Percentiles rank a stretch among this genome's conserved stretches.
Evolutionary conservation across 2,329 filamentous ascomycete species (phyloP).

Genomic region (Peltaster fructicola): DNA sequence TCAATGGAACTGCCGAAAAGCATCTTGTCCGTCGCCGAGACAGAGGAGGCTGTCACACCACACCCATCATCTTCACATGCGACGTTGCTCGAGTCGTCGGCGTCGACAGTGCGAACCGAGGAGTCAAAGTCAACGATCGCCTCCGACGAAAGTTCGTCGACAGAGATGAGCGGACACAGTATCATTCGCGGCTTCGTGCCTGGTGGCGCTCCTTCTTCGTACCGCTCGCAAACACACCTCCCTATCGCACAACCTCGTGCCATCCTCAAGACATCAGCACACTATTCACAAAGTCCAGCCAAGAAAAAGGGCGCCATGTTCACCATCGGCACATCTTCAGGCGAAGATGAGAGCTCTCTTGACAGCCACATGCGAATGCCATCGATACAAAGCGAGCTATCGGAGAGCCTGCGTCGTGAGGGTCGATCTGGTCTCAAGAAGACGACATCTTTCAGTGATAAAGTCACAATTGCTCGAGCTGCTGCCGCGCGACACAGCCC

Average conservation of each 20-base stretch:
- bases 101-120: slow-evolving; percentile 34
- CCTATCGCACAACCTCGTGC: slow-evolving; percentile 33
- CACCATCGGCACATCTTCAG: slow-evolving; percentile 59
- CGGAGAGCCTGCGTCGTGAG: slow-evolving; percentile 32
- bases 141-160: slow-evolving; percentile 45
- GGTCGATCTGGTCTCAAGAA: slow-evolving; percentile 39
- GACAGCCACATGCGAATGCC: slow-evolving; percentile 40
- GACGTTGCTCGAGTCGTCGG: slow-evolving; percentile 21
- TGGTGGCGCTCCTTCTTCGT: slow-evolving; percentile 51
- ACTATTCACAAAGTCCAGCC: slow-evolving; percentile 15
- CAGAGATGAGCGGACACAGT: slow-evolving; percentile 44
- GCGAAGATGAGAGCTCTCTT: slow-evolving; percentile 66
- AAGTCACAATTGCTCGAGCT: slow-evolving; percentile 42
- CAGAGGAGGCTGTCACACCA: not conserved
- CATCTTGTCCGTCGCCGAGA: no score
- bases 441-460: slow-evolving; percentile 64
- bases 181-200: slow-evolving; percentile 78
- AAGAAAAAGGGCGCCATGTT: slow-evolving; percentile 54
- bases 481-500: slow-evolving; percentile 43
- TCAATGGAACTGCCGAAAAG: slow-evolving; percentile 28
- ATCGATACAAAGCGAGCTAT: slow-evolving; percentile 37
- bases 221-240: slow-evolving; percentile 42
- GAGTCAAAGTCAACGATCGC: slow-evolving; percentile 8
- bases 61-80: slow-evolving; percentile 2
- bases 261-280: slow-evolving; percentile 38